phyloP scores from a whole-genome alignment of 2,329 filamentous ascomycete species.

The Gyromitra esculenta region DNA sequence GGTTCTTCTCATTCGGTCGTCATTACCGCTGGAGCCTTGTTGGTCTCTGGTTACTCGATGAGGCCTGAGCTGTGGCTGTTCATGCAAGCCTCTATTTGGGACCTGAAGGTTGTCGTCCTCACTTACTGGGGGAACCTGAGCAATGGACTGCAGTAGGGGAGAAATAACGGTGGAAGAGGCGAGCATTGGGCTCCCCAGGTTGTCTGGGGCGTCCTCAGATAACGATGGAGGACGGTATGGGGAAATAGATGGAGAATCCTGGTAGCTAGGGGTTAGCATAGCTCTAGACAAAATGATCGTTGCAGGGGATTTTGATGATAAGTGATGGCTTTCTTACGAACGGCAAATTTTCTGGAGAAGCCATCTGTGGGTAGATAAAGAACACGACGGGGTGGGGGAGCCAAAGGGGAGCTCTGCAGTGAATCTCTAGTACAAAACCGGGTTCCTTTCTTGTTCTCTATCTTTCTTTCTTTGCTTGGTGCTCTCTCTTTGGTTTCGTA shows the following conservation, averaged over 20 bases:
- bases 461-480: constrained; percentile 36
- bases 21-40: constrained; percentile 14
- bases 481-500: constrained; percentile 16
- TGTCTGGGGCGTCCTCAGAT: constrained; percentile 34
- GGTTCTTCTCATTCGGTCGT: constrained; percentile 46
- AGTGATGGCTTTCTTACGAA: constrained; percentile 59
- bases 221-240: constrained; percentile 35
- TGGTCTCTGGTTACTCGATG: constrained; percentile 33
- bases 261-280: constrained; percentile 41
- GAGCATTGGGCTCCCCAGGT: constrained; percentile 30
- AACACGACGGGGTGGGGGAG: constrained; percentile 44
- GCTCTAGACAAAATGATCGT: constrained; percentile 16
- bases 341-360: constrained; percentile 62
- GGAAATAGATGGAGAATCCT: constrained; percentile 47
- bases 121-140: constrained; percentile 27
- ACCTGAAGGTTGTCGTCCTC: constrained; percentile 28
- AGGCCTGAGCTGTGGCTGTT: constrained; percentile 37
- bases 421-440: constrained; percentile 41
- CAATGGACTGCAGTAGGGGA: constrained; percentile 40
- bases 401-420: constrained; percentile 26
- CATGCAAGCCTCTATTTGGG: constrained; percentile 38
- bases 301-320: constrained; percentile 33
- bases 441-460: constrained; percentile 39
- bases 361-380: constrained; percentile 49
- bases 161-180: constrained; percentile 38